Evolutionary conservation across 352 stramenopile species (phyloP).

Genomic region (Phytophthora cryptogea): DNA sequence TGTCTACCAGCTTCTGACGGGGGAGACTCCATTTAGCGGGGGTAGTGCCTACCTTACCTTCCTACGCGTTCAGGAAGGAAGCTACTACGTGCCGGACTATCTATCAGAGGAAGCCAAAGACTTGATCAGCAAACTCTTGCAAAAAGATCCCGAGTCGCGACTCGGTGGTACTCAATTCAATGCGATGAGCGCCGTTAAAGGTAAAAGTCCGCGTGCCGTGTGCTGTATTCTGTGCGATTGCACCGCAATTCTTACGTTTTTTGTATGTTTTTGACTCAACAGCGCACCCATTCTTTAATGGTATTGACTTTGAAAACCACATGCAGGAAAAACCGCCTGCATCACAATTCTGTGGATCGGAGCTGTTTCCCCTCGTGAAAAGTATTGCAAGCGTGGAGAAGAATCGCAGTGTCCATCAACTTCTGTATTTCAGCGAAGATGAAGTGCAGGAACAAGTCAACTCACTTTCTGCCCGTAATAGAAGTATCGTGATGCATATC

Average conservation of each 20-base stretch:
- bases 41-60: constrained; percentile 85
- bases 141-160: constrained; percentile 44
- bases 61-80: constrained; percentile 67
- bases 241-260: constrained; percentile 1
- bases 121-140: constrained; percentile 63
- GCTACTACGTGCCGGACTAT: constrained; percentile 62
- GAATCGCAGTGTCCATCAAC: constrained; percentile 15
- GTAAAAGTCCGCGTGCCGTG: constrained; percentile 26
- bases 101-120: constrained; percentile 64
- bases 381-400: constrained; percentile 51
- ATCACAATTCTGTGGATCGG: constrained; percentile 44
- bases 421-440: constrained; percentile 39
- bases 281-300: constrained; percentile 80
- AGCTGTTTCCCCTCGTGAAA: constrained; percentile 52
- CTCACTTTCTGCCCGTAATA: constrained; percentile 34
- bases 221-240: background rate
- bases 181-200: constrained; percentile 64
- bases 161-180: constrained; percentile 30
- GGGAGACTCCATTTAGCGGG: constrained; percentile 79
- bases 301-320: constrained; percentile 70
- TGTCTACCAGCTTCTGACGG: constrained; percentile 73
- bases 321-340: constrained; percentile 43
- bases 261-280: constrained; percentile 6
- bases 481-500: constrained; percentile 74
- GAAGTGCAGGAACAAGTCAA: constrained; percentile 47